Evolutionary conservation across 2,329 filamentous ascomycete species (phyloP).

Genomic region (Talaromyces piceae): DNA sequence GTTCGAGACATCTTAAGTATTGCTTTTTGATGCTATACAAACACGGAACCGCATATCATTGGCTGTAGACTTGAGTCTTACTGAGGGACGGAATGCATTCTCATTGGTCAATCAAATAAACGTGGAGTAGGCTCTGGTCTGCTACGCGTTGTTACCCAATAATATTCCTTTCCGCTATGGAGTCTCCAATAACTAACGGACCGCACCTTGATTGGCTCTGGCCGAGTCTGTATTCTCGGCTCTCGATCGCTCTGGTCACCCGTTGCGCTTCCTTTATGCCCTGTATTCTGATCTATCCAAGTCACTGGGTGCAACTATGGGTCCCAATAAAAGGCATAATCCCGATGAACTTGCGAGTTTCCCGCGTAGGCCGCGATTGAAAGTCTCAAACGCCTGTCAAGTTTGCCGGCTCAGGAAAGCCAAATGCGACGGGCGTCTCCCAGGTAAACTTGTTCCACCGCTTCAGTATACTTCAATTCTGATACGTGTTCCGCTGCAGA

Average conservation of each 20-base stretch:
- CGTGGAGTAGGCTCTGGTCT: not conserved
- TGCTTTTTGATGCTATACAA: not conserved
- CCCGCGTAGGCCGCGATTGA: slow-evolving; percentile 13
- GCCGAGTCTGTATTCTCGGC: not conserved
- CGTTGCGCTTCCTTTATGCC: too few relatives aligned
- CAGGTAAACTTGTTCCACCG: slow-evolving; percentile 8
- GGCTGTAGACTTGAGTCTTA: not conserved
- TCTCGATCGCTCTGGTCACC: too few relatives aligned
- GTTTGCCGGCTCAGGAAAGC: slow-evolving; percentile 14
- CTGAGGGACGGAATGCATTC: not conserved
- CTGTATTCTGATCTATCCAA: too few relatives aligned
- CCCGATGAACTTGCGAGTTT: not conserved
- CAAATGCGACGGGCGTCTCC: slow-evolving; percentile 16
- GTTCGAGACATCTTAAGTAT: too few relatives aligned
- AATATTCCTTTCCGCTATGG: not conserved
- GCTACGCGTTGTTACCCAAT: not conserved
- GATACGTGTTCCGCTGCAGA: slow-evolving; percentile 1
- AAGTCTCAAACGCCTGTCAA: slow-evolving; percentile 14
- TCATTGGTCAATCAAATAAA: not conserved
- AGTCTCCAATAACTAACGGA: not conserved
- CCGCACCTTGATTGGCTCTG: not conserved
- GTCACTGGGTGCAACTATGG: too few relatives aligned
- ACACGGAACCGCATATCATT: slow-evolving; percentile 2
- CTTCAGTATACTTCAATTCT: not conserved
- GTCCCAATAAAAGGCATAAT: not conserved